Conservation (phyloP, 2,329 filamentous ascomycete genomes). For the Colletotrichum incanum region DNA sequence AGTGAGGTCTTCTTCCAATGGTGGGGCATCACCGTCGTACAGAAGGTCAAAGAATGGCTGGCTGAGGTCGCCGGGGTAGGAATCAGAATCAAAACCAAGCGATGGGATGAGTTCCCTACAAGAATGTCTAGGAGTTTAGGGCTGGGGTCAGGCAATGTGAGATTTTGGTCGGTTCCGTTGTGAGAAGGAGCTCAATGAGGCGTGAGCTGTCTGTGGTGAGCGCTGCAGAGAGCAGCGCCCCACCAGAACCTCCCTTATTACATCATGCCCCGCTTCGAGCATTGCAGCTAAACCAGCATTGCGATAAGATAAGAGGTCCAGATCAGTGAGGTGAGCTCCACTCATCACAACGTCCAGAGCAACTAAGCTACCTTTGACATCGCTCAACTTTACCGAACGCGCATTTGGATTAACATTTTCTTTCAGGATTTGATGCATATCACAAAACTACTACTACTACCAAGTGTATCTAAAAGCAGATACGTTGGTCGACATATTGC, state of each 20-base stretch:
- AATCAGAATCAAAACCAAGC: too few relatives aligned
- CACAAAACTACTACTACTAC: too few relatives aligned
- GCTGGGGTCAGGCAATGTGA: background rate
- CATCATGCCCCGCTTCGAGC: constrained; percentile 42
- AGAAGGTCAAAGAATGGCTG: background rate
- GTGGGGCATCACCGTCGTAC: constrained; percentile 33
- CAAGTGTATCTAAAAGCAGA: constrained; percentile 15
- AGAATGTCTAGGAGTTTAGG: background rate
- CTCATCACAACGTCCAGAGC: background rate
- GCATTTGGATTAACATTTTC: too few relatives aligned
- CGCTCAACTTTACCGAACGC: background rate
- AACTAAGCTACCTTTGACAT: background rate
- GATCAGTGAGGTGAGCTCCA: background rate
- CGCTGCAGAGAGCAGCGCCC: constrained; percentile 26
- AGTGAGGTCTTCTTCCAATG: constrained; percentile 30
- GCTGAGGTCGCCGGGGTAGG: background rate
- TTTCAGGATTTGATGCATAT: background rate
- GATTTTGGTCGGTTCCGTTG: constrained; percentile 4
- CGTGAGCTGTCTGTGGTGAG: constrained; percentile 26
- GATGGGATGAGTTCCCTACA: too few relatives aligned
- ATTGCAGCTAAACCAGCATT: constrained; percentile 9
- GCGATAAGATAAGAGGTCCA: constrained; percentile 34
- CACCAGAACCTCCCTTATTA: constrained; percentile 40
- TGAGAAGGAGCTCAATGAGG: constrained; percentile 21
- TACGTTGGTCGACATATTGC: background rate